Percentiles rank a stretch among this genome's conserved stretches.
phyloP scores from a whole-genome alignment of 306 rosid species.

The Calophaca sinica region DNA sequence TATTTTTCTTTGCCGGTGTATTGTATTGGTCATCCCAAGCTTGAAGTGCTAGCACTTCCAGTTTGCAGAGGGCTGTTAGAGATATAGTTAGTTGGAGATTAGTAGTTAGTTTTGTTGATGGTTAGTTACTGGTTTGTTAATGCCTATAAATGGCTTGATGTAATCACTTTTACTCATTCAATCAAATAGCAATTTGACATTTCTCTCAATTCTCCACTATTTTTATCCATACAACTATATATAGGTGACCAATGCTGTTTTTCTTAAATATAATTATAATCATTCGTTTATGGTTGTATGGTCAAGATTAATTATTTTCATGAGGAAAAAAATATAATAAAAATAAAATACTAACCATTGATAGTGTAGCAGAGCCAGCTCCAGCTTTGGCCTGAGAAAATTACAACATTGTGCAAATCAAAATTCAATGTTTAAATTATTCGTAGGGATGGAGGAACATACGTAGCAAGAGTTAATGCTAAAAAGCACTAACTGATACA shows the following conservation, averaged over 20 bases:
- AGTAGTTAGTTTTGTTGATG: no score
- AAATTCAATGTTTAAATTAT: constrained; percentile 19
- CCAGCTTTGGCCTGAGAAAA: constrained; percentile 86
- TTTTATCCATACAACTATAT: background rate
- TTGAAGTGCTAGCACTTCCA: no score
- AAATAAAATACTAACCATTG: constrained; percentile 51
- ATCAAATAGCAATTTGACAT: no score
- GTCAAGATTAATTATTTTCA: background rate
- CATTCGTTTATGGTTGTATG: background rate
- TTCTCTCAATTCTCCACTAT: background rate
- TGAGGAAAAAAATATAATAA: background rate
- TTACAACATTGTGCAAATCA: constrained; percentile 29
- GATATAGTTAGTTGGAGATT: no score
- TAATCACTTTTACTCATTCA: no score
- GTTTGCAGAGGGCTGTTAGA: no score
- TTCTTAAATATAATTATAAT: background rate
- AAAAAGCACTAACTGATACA: constrained; percentile 1
- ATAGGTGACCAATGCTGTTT: background rate
- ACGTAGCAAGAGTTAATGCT: constrained; percentile 20
- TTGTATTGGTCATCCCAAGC: no score
- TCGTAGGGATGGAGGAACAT: constrained; percentile 7
- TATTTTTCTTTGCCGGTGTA: no score
- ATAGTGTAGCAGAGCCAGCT: constrained; percentile 71
- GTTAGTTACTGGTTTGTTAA: no score
- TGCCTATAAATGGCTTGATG: no score